Percentiles rank a stretch among this genome's conserved stretches.
phyloP scores from a whole-genome alignment of 805 yeast genomes.

The Candida boidinii region DNA sequence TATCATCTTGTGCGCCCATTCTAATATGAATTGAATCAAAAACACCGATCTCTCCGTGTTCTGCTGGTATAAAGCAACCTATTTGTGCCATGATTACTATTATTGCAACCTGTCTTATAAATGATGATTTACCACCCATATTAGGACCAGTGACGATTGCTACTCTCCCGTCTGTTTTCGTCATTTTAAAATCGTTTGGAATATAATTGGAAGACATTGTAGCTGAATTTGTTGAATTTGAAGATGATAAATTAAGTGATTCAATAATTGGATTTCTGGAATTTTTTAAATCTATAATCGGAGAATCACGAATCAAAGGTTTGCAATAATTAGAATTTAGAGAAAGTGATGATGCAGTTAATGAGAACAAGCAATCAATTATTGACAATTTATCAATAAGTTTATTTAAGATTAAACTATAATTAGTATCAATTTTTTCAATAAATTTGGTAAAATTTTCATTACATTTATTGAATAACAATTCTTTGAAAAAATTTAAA shows the following conservation, averaged over 20 bases:
- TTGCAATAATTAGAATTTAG: slow-evolving; percentile 34
- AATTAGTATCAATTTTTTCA: slow-evolving; percentile 26
- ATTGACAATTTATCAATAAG: slow-evolving; percentile 40
- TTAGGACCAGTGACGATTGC: slow-evolving; percentile 77
- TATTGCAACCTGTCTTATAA: slow-evolving; percentile 66
- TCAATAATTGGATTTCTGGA: slow-evolving; percentile 38
- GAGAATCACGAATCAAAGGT: slow-evolving; percentile 42
- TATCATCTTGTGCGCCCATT: slow-evolving; percentile 80
- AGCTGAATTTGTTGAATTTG: neutral
- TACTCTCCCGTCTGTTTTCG: slow-evolving; percentile 36
- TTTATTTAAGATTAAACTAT: slow-evolving; percentile 26
- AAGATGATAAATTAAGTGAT: slow-evolving; percentile 6
- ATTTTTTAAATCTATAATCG: slow-evolving; percentile 38
- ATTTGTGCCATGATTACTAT: slow-evolving; percentile 66
- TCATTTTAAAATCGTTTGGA: slow-evolving; percentile 54
- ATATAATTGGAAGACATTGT: slow-evolving; percentile 34
- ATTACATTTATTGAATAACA: slow-evolving; percentile 37
- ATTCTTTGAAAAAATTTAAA: slow-evolving; percentile 54
- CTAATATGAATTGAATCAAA: slow-evolving; percentile 47
- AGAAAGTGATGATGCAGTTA: slow-evolving; percentile 53
- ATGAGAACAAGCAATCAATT: slow-evolving; percentile 60
- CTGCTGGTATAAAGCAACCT: slow-evolving; percentile 71
- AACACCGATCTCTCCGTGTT: slow-evolving; percentile 44
- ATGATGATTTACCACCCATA: slow-evolving; percentile 83
- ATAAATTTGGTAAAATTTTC: slow-evolving; percentile 36